phyloP scores from a whole-genome alignment of 1,284 basidiomycete genomes.

The Acaromyces ingoldii region DNA sequence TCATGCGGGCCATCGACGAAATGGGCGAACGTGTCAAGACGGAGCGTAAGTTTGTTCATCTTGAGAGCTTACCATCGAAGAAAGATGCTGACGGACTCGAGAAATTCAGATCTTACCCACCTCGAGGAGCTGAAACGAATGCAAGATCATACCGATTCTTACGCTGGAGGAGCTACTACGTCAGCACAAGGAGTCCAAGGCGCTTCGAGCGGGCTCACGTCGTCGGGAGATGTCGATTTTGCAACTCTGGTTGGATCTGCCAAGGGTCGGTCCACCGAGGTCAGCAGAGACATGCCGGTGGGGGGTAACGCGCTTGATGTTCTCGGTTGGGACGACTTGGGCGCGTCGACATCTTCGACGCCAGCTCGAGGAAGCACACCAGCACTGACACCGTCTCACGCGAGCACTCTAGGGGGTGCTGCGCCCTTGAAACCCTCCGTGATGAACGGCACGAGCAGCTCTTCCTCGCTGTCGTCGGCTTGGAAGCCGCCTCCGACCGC shows the following conservation, averaged over 20 bases:
- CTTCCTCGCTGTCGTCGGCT: background rate
- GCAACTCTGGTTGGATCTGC: slow-evolving; percentile 41
- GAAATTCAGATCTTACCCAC: slow-evolving; percentile 6
- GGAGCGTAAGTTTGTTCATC: slow-evolving; percentile 62
- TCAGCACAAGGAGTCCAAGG: slow-evolving; percentile 1
- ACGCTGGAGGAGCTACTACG: slow-evolving; percentile 7
- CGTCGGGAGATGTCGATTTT: slow-evolving; percentile 44
- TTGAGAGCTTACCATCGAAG: background rate
- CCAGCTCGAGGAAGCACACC: background rate
- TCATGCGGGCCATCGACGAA: slow-evolving; percentile 52
- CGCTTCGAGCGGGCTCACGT: slow-evolving; percentile 22
- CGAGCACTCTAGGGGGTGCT: background rate
- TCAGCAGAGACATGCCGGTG: background rate
- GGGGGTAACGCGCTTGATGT: slow-evolving; percentile 6
- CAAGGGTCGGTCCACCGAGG: background rate
- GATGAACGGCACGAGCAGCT: background rate
- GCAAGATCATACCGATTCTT: slow-evolving; percentile 41
- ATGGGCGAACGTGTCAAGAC: slow-evolving; percentile 71
- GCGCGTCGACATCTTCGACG: slow-evolving; percentile 7
- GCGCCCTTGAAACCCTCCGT: background rate
- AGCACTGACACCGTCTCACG: slow-evolving; percentile 9
- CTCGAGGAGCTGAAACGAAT: slow-evolving; percentile 31
- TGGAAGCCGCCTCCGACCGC: background rate
- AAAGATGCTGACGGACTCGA: too few relatives aligned
- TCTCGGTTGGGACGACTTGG: slow-evolving; percentile 10